Evolutionary conservation across 2,329 filamentous ascomycete species (phyloP).

Genomic region (Alternaria ventricosa): DNA sequence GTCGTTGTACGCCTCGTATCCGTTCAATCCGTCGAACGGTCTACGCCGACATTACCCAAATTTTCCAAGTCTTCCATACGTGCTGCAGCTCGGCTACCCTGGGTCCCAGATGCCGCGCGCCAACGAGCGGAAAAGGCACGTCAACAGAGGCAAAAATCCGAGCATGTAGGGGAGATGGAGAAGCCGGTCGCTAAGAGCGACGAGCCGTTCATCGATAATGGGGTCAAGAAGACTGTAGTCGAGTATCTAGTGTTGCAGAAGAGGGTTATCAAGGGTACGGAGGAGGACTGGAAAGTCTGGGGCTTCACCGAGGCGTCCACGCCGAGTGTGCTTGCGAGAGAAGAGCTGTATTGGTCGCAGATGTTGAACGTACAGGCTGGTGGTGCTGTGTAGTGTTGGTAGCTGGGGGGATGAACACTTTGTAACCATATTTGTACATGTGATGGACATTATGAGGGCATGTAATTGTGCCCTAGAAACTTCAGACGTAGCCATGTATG

Average conservation of each 20-base stretch:
- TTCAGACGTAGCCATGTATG: not conserved
- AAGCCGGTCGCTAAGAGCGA: not conserved
- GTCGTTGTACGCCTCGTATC: conserved; percentile 35
- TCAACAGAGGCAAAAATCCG: not conserved
- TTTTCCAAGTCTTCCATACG: not conserved
- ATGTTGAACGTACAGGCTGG: conserved; percentile 25
- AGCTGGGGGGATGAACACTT: not conserved
- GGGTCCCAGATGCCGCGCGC: conserved; percentile 14
- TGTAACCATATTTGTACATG: conserved; percentile 26
- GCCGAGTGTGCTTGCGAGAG: conserved; percentile 25
- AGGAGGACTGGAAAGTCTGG: conserved; percentile 68
- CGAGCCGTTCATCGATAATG: conserved; percentile 1
- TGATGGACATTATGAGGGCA: not conserved
- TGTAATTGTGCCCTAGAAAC: not conserved
- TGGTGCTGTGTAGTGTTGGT: conserved; percentile 1
- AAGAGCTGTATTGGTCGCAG: conserved; percentile 31
- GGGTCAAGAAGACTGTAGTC: conserved; percentile 47
- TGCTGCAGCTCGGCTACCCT: not conserved
- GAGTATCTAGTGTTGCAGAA: conserved; percentile 71
- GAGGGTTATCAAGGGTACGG: conserved; percentile 54
- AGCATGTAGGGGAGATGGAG: not conserved
- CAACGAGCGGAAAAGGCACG: conserved; percentile 8
- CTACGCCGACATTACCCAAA: not conserved
- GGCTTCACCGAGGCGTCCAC: conserved; percentile 65
- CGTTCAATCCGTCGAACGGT: conserved; percentile 23